A percentile compares a stretch with the other conserved stretches of the same genome.
Conservation (phyloP, 1,139 yeast genomes). For the Suhomyces yuchorum region DNA sequence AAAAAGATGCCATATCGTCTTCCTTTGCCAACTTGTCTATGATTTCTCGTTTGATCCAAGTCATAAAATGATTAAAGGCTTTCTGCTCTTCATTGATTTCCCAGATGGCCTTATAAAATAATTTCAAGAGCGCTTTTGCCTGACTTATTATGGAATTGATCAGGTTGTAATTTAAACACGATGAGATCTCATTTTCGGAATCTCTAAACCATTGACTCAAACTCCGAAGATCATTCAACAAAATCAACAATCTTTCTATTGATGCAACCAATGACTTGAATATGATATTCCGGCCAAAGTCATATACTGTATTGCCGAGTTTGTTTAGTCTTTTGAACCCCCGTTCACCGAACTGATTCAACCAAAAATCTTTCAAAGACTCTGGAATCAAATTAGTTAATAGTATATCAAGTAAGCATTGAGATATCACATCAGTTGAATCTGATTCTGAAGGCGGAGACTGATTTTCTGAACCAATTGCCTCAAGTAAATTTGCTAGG, state of each 20-base stretch:
- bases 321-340: slow-evolving; percentile 63
- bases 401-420: slow-evolving; percentile 49
- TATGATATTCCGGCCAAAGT: slow-evolving; percentile 44
- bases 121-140: slow-evolving; percentile 37
- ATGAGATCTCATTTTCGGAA: slow-evolving; percentile 15
- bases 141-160: slow-evolving; percentile 31
- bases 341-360: slow-evolving; percentile 64
- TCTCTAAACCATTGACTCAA: slow-evolving; percentile 40
- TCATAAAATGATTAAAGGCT: slow-evolving; percentile 51
- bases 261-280: slow-evolving; percentile 57
- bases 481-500: slow-evolving; percentile 34
- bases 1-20: slow-evolving; percentile 35
- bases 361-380: slow-evolving; percentile 41
- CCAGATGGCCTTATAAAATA: slow-evolving; percentile 45
- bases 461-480: slow-evolving; percentile 11
- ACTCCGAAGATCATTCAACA: slow-evolving; percentile 52
- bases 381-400: slow-evolving; percentile 59
- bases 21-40: slow-evolving; percentile 41
- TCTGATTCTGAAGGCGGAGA: slow-evolving; percentile 7
- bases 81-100: slow-evolving; percentile 54
- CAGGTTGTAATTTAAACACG: slow-evolving; percentile 32
- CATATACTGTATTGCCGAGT: slow-evolving; percentile 53
- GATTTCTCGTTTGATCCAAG: slow-evolving; percentile 46
- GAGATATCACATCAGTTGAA: slow-evolving; percentile 8
- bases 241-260: slow-evolving; percentile 56